phyloP scores from a whole-genome alignment of 345 rosid species.

The Pistacia vera region DNA sequence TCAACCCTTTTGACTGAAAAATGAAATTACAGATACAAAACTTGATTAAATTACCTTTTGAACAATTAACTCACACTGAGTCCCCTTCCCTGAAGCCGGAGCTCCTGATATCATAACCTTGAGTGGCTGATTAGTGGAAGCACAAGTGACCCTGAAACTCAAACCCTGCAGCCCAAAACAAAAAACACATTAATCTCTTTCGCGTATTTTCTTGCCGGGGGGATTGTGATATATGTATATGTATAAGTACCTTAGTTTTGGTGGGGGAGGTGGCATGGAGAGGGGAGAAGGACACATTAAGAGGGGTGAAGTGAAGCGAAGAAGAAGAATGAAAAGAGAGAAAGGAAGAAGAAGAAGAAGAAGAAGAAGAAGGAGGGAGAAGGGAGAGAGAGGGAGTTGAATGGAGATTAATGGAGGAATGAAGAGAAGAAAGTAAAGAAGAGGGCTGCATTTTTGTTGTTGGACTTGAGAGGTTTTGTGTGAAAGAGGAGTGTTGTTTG shows the following conservation, averaged over 20 bases:
- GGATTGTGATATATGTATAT: not conserved
- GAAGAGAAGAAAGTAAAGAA: conserved; percentile 37
- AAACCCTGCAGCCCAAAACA: conserved; percentile 33
- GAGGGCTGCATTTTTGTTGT: conserved; percentile 28
- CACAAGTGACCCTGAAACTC: conserved; percentile 46
- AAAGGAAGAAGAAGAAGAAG: conserved; percentile 36
- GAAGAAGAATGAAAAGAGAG: conserved; percentile 26
- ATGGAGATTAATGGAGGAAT: conserved; percentile 24
- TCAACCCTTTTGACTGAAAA: too few species aligned
- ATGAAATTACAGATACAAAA: not conserved
- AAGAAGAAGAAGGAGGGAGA: conserved; percentile 28
- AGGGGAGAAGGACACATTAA: conserved; percentile 27
- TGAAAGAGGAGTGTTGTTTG: not conserved
- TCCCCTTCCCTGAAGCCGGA: conserved; percentile 92
- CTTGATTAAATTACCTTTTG: conserved; percentile 52
- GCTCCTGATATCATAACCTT: conserved; percentile 97
- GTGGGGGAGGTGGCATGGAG: conserved; percentile 26
- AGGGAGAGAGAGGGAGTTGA: conserved; percentile 29
- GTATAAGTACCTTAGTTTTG: conserved; percentile 33
- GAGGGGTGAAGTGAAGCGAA: conserved; percentile 18
- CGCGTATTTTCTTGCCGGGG: not conserved
- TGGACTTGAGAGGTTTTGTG: not conserved
- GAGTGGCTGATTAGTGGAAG: conserved; percentile 55
- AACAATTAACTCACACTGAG: conserved; percentile 84
- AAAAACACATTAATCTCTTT: not conserved